Evolutionary conservation across 495 filamentous ascomycete species (phyloP).

Genomic region (Lasiosphaeris hirsuta): DNA sequence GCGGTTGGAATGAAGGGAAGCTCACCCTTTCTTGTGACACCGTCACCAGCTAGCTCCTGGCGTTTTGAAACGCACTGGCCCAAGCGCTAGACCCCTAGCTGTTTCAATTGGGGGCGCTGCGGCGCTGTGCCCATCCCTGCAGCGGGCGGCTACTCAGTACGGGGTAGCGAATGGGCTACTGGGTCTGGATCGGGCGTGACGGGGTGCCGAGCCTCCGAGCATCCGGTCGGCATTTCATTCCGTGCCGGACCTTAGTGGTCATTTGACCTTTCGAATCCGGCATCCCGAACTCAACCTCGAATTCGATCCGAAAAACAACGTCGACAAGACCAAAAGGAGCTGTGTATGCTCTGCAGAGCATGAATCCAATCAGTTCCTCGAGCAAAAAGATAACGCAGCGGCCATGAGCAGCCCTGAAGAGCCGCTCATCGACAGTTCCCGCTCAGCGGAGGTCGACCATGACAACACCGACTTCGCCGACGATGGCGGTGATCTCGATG

Average conservation of each 20-base stretch:
- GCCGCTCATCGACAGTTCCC: constrained; percentile 23
- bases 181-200: no score
- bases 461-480: constrained; percentile 4
- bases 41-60: background rate
- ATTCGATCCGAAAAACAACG: no score
- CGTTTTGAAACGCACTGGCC: constrained; percentile 27
- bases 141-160: no score
- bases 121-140: background rate
- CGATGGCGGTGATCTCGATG: constrained; percentile 2
- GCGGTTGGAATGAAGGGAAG: constrained; percentile 10
- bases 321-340: no score
- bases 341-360: no score
- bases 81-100: constrained; percentile 27
- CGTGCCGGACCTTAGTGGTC: no score
- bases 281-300: no score
- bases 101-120: constrained; percentile 23
- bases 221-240: background rate
- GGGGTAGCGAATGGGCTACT: no score
- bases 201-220: background rate
- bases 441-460: background rate
- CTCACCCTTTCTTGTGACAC: constrained; percentile 4
- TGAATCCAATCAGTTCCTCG: no score
- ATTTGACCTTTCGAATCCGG: no score
- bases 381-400: background rate
- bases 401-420: constrained; percentile 25